A percentile compares a stretch with the other conserved stretches of the same genome.
phyloP scores from a whole-genome alignment of 2,329 filamentous ascomycete genomes.

The Scytalidium sp. region DNA sequence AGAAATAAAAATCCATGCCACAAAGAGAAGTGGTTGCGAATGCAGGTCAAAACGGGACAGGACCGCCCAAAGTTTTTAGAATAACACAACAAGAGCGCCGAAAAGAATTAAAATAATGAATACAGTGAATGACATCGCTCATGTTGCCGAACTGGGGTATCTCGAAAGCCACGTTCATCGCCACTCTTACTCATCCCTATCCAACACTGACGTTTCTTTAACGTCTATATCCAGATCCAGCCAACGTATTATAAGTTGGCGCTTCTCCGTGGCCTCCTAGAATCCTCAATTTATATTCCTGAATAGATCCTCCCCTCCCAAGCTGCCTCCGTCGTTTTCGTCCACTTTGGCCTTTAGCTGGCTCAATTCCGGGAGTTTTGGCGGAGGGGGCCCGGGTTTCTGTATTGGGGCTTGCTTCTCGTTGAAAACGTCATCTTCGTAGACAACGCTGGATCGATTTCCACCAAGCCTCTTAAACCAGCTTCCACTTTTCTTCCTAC shows the following conservation, averaged over 20 bases:
- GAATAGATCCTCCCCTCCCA: slow-evolving; percentile 31
- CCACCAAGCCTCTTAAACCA: slow-evolving; percentile 27
- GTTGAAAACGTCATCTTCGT: slow-evolving; percentile 11
- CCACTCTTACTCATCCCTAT: neutral
- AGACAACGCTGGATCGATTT: slow-evolving; percentile 23
- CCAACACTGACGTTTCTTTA: neutral
- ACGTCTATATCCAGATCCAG: slow-evolving; percentile 14
- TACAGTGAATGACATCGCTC: slow-evolving; percentile 14
- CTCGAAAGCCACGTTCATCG: slow-evolving; percentile 8
- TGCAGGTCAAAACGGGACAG: slow-evolving; percentile 1
- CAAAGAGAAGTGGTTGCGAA: neutral
- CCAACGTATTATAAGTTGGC: slow-evolving; percentile 8
- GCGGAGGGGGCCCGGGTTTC: slow-evolving; percentile 27
- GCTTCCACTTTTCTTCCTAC: slow-evolving; percentile 23
- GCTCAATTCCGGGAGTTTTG: slow-evolving; percentile 29
- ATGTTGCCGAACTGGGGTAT: slow-evolving; percentile 24
- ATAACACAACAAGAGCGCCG: slow-evolving; percentile 6
- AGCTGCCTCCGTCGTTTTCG: slow-evolving; percentile 23
- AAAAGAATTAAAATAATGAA: slow-evolving; percentile 13
- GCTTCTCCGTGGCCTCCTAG: slow-evolving; percentile 1
- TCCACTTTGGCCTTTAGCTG: slow-evolving; percentile 27
- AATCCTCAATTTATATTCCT: slow-evolving; percentile 29
- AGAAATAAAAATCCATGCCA: neutral
- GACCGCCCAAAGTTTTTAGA: slow-evolving; percentile 12
- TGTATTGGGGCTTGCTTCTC: slow-evolving; percentile 14